Percentiles rank a stretch among this genome's conserved stretches.
Conservation (phyloP, 164 flowering plant genomes). For the Nymphaea thermarum region DNA sequence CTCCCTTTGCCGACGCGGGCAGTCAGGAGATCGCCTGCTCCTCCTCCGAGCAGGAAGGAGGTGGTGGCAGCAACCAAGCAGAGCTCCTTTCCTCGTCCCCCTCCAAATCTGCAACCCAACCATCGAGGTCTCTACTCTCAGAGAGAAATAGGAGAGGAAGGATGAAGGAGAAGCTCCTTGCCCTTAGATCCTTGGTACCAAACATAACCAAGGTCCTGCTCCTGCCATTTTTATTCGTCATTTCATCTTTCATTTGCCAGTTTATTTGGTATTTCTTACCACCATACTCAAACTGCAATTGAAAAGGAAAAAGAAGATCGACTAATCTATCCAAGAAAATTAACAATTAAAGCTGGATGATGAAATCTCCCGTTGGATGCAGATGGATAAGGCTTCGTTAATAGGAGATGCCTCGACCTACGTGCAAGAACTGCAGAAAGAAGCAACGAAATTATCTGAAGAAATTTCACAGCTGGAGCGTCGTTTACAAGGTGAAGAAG, state of each 20-base stretch:
- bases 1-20: neutral
- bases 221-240: no score
- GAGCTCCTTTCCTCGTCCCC: neutral
- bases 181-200: constrained; percentile 75
- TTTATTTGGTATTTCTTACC: neutral
- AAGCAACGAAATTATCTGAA: constrained; percentile 48
- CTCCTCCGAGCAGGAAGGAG: neutral
- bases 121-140: constrained; percentile 46
- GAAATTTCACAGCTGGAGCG: constrained; percentile 52
- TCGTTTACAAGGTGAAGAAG: neutral
- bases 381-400: constrained; percentile 96
- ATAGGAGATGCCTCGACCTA: constrained; percentile 71
- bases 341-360: neutral
- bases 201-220: constrained; percentile 68
- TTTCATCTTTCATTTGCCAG: neutral
- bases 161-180: constrained; percentile 84
- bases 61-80: neutral
- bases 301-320: neutral
- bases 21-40: neutral
- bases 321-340: neutral
- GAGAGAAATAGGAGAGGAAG: constrained; percentile 66
- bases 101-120: neutral
- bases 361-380: constrained; percentile 4
- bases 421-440: constrained; percentile 52
- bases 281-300: neutral